These are phyloP conservation scores for Cryptococcus deneoformans DNA, from an alignment of 1,284 basidiomycete genomes.

Conservation along the genomic window DNA sequence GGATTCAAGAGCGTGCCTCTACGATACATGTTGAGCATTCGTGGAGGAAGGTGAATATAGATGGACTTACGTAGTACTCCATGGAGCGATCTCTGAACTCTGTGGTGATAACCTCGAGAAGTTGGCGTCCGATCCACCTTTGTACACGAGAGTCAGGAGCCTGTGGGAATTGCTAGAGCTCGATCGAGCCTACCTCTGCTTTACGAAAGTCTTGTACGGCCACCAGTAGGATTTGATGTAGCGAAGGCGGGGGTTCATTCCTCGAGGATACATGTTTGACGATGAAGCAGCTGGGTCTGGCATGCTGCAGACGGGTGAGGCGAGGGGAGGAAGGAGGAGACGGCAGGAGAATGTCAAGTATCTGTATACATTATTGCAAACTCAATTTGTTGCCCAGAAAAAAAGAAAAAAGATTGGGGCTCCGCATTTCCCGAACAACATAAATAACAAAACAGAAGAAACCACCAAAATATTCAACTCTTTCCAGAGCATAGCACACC, in stretches of 20 bases:
- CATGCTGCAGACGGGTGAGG: too few relatives aligned
- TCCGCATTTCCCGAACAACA: too few relatives aligned
- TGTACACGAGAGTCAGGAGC: background rate
- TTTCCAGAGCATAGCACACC: too few relatives aligned
- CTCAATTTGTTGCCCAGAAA: too few relatives aligned
- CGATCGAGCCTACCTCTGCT: slow-evolving; percentile 66
- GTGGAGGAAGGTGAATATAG: background rate
- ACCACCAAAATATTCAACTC: too few relatives aligned
- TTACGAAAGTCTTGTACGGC: slow-evolving; percentile 80
- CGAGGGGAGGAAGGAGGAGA: too few relatives aligned
- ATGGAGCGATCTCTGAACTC: slow-evolving; percentile 87
- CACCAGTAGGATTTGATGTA: slow-evolving; percentile 53
- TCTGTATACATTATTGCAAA: too few relatives aligned
- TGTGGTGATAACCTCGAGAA: slow-evolving; percentile 76
- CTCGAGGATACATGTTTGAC: slow-evolving; percentile 18
- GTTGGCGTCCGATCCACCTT: slow-evolving; percentile 45
- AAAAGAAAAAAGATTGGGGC: too few relatives aligned
- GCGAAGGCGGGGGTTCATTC: slow-evolving; percentile 44
- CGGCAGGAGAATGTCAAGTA: too few relatives aligned
- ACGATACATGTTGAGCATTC: background rate
- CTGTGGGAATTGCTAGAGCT: background rate
- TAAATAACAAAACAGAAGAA: background rate
- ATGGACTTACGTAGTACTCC: slow-evolving; percentile 73
- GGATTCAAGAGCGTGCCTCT: slow-evolving; percentile 89
- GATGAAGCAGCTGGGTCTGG: too few relatives aligned